phyloP scores from a whole-genome alignment of 1,139 yeast species.

The Geotrichum bryndzae region DNA sequence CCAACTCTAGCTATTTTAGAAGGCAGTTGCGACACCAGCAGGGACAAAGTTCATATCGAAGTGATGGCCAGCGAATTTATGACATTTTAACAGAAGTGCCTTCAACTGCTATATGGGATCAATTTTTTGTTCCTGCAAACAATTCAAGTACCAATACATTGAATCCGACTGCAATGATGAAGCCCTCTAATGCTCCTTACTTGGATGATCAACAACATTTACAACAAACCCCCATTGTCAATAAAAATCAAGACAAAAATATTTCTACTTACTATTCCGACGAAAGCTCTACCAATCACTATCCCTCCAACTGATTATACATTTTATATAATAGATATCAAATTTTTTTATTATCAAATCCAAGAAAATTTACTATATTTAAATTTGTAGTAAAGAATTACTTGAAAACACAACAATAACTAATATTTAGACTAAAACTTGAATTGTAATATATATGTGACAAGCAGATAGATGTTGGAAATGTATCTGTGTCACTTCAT shows the following conservation, averaged over 20 bases:
- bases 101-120: slow-evolving; percentile 71
- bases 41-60: neutral
- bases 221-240: neutral
- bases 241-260: neutral
- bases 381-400: too few relatives aligned
- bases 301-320: neutral
- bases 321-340: too few relatives aligned
- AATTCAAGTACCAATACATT: neutral
- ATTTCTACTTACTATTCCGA: neutral
- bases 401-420: too few relatives aligned
- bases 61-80: slow-evolving; percentile 50
- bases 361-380: too few relatives aligned
- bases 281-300: neutral
- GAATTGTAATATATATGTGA: too few relatives aligned
- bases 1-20: neutral
- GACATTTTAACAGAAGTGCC: slow-evolving; percentile 64
- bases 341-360: too few relatives aligned
- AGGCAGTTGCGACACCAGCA: neutral
- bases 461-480: too few relatives aligned
- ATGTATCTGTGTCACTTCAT: too few relatives aligned
- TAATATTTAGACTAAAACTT: too few relatives aligned
- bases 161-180: neutral
- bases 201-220: neutral
- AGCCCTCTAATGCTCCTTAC: neutral
- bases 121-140: slow-evolving; percentile 42